These are phyloP conservation scores for Pestalotiopsis fici DNA, from an alignment of 2,329 filamentous ascomycete species.

Conservation along the genomic window DNA sequence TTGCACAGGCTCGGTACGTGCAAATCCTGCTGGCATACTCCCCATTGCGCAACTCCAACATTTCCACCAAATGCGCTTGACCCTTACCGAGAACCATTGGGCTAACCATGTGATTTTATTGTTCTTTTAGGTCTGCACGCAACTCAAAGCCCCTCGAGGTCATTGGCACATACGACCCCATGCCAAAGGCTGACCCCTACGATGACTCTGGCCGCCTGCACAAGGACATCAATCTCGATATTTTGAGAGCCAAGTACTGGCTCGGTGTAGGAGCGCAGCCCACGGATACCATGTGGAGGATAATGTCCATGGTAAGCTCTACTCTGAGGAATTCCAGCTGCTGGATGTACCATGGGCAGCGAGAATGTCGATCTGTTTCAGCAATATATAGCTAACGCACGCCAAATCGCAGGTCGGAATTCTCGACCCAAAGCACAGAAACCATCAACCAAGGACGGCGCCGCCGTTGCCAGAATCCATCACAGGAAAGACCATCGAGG, in stretches of 20 bases:
- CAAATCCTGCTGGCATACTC: no score
- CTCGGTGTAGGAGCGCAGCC: constrained; percentile 95
- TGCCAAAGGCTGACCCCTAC: constrained; percentile 62
- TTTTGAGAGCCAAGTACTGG: constrained; percentile 86
- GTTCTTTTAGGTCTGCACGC: constrained; percentile 70
- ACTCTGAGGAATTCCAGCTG: constrained; percentile 15
- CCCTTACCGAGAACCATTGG: background rate
- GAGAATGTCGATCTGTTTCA: background rate
- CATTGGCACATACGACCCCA: constrained; percentile 75
- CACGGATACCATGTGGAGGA: constrained; percentile 82
- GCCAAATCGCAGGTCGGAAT: constrained; percentile 31
- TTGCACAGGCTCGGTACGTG: constrained; percentile 82
- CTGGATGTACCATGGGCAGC: background rate
- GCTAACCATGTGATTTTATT: background rate
- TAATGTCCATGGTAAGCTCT: constrained; percentile 72
- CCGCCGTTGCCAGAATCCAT: constrained; percentile 23
- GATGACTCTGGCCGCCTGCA: constrained; percentile 68
- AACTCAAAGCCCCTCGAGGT: constrained; percentile 92
- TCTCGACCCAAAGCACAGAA: constrained; percentile 36
- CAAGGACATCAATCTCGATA: constrained; percentile 91
- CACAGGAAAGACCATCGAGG: constrained; percentile 10
- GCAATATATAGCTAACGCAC: background rate
- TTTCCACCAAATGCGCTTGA: background rate
- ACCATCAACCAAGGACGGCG: constrained; percentile 25
- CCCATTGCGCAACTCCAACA: background rate